Percentiles rank a stretch among this genome's conserved stretches.
Conservation (phyloP, 306 rosid species). For the Urtica urens region DNA sequence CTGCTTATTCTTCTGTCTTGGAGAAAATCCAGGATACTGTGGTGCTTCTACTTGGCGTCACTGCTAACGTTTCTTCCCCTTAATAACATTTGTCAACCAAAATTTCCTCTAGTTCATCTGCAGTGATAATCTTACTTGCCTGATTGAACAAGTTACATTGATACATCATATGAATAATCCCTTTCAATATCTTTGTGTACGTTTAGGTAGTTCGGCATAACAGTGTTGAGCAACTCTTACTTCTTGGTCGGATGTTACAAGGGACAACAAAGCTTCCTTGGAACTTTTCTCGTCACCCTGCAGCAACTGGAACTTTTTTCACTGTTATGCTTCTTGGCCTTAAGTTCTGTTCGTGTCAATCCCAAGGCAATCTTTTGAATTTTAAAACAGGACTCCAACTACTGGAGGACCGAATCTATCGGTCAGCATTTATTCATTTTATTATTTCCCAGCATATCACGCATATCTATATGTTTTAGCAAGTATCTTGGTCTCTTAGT, state of each 20-base stretch:
- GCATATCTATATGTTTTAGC: no score
- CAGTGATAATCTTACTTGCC: not conserved
- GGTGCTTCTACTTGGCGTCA: no score
- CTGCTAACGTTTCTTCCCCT: no score
- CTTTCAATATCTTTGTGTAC: constrained; percentile 18
- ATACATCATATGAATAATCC: not conserved
- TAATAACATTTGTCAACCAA: no score
- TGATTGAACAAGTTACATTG: not conserved
- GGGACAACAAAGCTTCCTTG: constrained; percentile 85
- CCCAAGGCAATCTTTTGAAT: constrained; percentile 71
- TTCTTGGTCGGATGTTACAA: constrained; percentile 87
- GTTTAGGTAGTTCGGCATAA: constrained; percentile 81
- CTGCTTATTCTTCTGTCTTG: no score
- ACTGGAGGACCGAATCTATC: constrained; percentile 80
- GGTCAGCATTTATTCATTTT: constrained; percentile 28
- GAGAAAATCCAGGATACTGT: no score
- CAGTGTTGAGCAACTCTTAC: constrained; percentile 95
- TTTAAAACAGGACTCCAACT: constrained; percentile 84
- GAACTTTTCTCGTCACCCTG: constrained; percentile 91
- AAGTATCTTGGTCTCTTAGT: no score
- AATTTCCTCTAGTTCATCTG: no score
- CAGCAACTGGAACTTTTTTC: constrained; percentile 90
- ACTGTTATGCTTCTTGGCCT: constrained; percentile 96
- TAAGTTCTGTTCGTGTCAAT: constrained; percentile 90
- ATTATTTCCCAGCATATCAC: constrained; percentile 3